phyloP scores from a whole-genome alignment of 2,329 filamentous ascomycete genomes.

The Shiraia sp. region DNA sequence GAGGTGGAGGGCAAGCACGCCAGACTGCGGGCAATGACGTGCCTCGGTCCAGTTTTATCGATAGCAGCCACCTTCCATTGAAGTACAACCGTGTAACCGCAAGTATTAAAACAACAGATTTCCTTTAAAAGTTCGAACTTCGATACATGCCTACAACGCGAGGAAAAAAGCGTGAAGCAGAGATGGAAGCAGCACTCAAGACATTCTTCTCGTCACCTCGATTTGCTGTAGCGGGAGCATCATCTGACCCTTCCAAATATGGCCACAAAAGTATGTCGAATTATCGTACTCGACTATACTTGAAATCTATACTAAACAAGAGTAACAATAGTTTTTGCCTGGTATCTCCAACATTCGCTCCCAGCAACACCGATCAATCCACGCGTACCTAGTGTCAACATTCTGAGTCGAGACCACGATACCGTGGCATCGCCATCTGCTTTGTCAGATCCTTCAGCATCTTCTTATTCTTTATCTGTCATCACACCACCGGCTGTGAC shows the following conservation, averaged over 20 bases:
- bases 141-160: constrained; percentile 30
- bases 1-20: too few species aligned
- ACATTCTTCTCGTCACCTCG: constrained; percentile 78
- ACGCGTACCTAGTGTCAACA: constrained; percentile 64
- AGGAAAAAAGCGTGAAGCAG: constrained; percentile 23
- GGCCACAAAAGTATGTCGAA: constrained; percentile 75
- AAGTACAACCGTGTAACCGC: not conserved
- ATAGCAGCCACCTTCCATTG: not conserved
- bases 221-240: constrained; percentile 90
- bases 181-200: constrained; percentile 71
- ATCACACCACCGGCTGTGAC: constrained; percentile 86
- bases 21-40: not conserved
- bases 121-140: not conserved
- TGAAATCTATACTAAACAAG: not conserved
- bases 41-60: constrained; percentile 1
- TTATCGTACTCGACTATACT: not conserved
- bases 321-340: constrained; percentile 73
- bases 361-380: constrained; percentile 86
- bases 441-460: constrained; percentile 58
- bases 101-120: not conserved
- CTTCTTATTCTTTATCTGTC: constrained; percentile 73
- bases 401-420: constrained; percentile 61
- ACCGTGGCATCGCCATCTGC: constrained; percentile 68
- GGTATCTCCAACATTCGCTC: constrained; percentile 80
- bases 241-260: constrained; percentile 80